Percentiles rank a stretch among this genome's conserved stretches.
Conservation (phyloP, 306 rosid genomes). For the Prosopis cineraria region DNA sequence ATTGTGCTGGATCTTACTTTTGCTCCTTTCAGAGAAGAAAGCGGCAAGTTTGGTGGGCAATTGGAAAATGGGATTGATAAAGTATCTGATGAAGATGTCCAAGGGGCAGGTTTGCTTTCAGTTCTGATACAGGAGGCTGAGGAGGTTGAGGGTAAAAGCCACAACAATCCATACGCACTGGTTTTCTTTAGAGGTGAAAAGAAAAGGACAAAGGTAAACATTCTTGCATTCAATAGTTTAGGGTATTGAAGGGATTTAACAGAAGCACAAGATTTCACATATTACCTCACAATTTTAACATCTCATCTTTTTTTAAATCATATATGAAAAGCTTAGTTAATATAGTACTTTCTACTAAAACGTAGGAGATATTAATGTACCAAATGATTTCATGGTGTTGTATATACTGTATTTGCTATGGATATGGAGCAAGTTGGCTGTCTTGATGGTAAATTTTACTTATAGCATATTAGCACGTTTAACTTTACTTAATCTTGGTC, state of each 20-base stretch:
- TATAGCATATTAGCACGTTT: neutral
- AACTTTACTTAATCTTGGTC: too few relatives aligned
- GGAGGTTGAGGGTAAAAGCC: constrained; percentile 80
- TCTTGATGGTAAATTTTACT: too few relatives aligned
- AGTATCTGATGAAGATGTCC: constrained; percentile 49
- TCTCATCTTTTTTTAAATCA: neutral
- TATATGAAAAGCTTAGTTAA: neutral
- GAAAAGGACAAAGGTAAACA: constrained; percentile 73
- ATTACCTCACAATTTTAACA: neutral
- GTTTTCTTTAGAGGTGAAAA: constrained; percentile 74
- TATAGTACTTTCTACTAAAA: neutral
- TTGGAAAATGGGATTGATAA: constrained; percentile 43
- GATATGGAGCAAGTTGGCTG: too few relatives aligned
- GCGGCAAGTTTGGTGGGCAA: constrained; percentile 46
- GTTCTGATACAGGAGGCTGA: constrained; percentile 68
- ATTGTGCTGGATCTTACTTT: constrained; percentile 70
- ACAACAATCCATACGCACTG: constrained; percentile 78
- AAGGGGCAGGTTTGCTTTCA: constrained; percentile 81
- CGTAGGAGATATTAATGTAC: neutral
- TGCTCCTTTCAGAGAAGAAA: constrained; percentile 78
- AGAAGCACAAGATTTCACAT: neutral
- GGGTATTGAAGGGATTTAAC: neutral
- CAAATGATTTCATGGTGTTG: neutral
- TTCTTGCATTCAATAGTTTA: neutral
- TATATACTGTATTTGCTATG: neutral